Evolutionary conservation across 2,329 filamentous ascomycete species (phyloP).

Genomic region (Diaporthe ampelina): DNA sequence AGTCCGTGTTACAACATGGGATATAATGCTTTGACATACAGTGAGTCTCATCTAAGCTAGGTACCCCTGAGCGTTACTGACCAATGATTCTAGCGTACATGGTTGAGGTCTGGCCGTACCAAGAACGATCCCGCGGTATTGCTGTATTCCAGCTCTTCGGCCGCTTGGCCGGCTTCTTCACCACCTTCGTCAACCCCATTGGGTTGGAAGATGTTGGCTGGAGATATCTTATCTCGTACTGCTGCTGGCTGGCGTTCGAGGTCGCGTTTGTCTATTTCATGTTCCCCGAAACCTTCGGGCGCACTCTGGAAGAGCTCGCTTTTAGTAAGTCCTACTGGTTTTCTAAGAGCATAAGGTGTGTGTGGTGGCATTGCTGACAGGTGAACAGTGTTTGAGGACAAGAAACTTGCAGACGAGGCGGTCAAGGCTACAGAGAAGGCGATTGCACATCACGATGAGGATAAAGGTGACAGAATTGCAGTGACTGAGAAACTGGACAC

Average conservation of each 20-base stretch:
- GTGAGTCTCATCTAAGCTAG: conserved; percentile 51
- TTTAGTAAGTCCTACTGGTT: conserved; percentile 43
- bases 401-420: conserved; percentile 37
- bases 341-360: too few relatives aligned
- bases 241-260: conserved; percentile 50
- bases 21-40: conserved; percentile 77
- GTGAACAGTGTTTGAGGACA: conserved; percentile 38
- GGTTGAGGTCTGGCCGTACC: conserved; percentile 51
- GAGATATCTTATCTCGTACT: conserved; percentile 51
- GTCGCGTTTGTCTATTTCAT: conserved; percentile 47
- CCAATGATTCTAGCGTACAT: conserved; percentile 46
- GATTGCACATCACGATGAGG: conserved; percentile 34
- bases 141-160: conserved; percentile 52
- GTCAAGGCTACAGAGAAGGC: conserved; percentile 36
- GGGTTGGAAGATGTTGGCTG: conserved; percentile 49
- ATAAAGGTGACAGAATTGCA: neutral
- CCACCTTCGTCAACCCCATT: conserved; percentile 51
- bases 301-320: conserved; percentile 49
- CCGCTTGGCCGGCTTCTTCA: conserved; percentile 49
- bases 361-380: neutral
- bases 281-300: conserved; percentile 48
- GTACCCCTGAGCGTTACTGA: neutral
- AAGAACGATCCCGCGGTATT: conserved; percentile 50
- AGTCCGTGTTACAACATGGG: conserved; percentile 73
- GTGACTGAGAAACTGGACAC: conserved; percentile 25